Conservation (phyloP, 192 early-diverging fungal genomes). For the Coemansia sp. region DNA sequence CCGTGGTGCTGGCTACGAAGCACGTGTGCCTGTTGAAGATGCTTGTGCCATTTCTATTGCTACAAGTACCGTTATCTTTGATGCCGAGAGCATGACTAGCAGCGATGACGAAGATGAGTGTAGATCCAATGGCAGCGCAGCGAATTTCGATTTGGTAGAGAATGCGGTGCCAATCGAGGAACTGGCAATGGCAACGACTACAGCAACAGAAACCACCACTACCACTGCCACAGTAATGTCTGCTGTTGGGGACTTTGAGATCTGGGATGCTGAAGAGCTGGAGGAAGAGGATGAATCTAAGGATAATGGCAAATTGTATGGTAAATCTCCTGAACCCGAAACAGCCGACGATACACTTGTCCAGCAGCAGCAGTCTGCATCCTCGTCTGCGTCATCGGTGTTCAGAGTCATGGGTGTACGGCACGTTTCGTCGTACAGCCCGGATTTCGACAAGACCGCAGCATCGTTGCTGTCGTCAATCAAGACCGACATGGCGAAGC, state of each 20-base stretch:
- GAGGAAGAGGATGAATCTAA: background rate
- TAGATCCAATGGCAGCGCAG: background rate
- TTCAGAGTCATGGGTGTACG: slow-evolving; percentile 53
- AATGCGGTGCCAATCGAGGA: slow-evolving; percentile 28
- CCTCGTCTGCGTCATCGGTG: slow-evolving; percentile 14
- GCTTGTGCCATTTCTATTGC: too few species aligned
- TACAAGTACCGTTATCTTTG: slow-evolving; percentile 11
- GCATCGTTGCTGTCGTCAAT: slow-evolving; percentile 51
- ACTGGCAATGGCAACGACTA: background rate
- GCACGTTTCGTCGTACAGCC: slow-evolving; percentile 44
- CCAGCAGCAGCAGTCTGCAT: background rate
- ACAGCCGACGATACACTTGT: too few species aligned
- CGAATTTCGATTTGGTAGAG: slow-evolving; percentile 41
- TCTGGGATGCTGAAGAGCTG: slow-evolving; percentile 38
- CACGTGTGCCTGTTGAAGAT: background rate
- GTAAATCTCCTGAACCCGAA: background rate
- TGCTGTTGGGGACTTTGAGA: background rate
- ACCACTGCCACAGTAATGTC: background rate
- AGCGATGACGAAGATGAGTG: background rate
- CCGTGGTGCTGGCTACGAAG: background rate
- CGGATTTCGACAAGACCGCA: slow-evolving; percentile 51
- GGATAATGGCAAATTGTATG: background rate
- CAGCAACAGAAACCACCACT: too few species aligned
- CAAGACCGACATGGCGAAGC: slow-evolving; percentile 44
- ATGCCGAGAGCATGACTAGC: slow-evolving; percentile 30